A percentile compares a stretch with the other conserved stretches of the same genome.
Conservation (phyloP, 352 stramenopile genomes). For the Pythium aquatile region DNA sequence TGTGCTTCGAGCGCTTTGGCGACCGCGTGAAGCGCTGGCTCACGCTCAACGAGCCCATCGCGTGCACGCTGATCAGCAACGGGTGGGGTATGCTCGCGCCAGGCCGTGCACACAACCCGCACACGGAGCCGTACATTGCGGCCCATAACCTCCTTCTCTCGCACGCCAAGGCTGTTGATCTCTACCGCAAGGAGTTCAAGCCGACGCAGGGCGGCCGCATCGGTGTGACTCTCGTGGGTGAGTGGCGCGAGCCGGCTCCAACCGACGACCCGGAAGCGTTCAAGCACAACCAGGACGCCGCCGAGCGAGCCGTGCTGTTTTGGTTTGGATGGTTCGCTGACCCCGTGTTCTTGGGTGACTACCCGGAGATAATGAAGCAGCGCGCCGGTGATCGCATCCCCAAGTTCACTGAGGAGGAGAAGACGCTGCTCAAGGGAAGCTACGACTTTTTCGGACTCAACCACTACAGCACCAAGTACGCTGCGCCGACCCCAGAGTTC, state of each 20-base stretch:
- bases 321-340: slow-evolving; percentile 90
- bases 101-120: slow-evolving; percentile 38
- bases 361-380: slow-evolving; percentile 88
- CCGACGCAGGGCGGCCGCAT: slow-evolving; percentile 63
- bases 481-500: not conserved
- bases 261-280: slow-evolving; percentile 48
- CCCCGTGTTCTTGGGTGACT: slow-evolving; percentile 86
- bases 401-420: not conserved
- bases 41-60: slow-evolving; percentile 93
- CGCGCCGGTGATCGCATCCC: not conserved
- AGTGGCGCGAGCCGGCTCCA: slow-evolving; percentile 84
- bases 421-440: not conserved
- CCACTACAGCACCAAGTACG: not conserved
- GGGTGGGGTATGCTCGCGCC: slow-evolving; percentile 74
- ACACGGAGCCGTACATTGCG: slow-evolving; percentile 34
- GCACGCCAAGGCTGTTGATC: slow-evolving; percentile 75
- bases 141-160: slow-evolving; percentile 89
- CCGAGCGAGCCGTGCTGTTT: slow-evolving; percentile 83
- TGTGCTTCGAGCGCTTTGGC: slow-evolving; percentile 88
- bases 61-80: slow-evolving; percentile 41
- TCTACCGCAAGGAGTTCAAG: slow-evolving; percentile 61
- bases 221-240: slow-evolving; percentile 89
- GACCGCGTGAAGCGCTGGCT: slow-evolving; percentile 90
- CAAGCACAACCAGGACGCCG: slow-evolving; percentile 53
- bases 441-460: not conserved